Percentiles rank a stretch among this genome's conserved stretches.
Evolutionary conservation across 2,329 filamentous ascomycete genomes (phyloP).

Genomic region (Penicillium concentricum): DNA sequence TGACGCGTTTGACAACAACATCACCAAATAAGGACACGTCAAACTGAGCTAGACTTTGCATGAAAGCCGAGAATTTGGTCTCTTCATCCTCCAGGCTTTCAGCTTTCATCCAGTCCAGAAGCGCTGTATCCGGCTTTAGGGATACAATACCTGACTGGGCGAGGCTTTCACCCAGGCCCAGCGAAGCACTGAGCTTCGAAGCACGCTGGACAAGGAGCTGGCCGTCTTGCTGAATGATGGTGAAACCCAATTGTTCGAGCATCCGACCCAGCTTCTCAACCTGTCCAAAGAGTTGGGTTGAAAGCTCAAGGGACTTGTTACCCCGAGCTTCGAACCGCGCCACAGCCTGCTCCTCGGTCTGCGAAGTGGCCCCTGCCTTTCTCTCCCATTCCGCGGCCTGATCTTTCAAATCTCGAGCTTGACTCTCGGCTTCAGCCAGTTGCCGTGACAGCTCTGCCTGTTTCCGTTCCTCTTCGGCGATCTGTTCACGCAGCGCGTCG

Average conservation of each 20-base stretch:
- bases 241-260: conserved; percentile 82
- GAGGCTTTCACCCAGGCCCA: conserved; percentile 36
- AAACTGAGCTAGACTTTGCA: conserved; percentile 72
- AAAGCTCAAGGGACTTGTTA: conserved; percentile 75
- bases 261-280: conserved; percentile 81
- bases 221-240: conserved; percentile 70
- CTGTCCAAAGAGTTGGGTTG: conserved; percentile 76
- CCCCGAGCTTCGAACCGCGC: conserved; percentile 68
- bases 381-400: conserved; percentile 69
- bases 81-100: conserved; percentile 65
- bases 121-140: conserved; percentile 61
- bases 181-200: conserved; percentile 52
- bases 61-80: conserved; percentile 71
- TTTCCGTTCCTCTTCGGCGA: conserved; percentile 73
- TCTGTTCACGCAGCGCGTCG: conserved; percentile 70
- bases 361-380: conserved; percentile 45
- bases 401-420: conserved; percentile 71
- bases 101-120: conserved; percentile 80
- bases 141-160: conserved; percentile 37
- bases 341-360: conserved; percentile 37
- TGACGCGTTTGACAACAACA: conserved; percentile 81
- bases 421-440: conserved; percentile 72
- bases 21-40: conserved; percentile 83
- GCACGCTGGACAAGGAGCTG: conserved; percentile 73
- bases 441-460: conserved; percentile 67